phyloP scores from a whole-genome alignment of 1,284 basidiomycete genomes.

The Ustilago loliicola region DNA sequence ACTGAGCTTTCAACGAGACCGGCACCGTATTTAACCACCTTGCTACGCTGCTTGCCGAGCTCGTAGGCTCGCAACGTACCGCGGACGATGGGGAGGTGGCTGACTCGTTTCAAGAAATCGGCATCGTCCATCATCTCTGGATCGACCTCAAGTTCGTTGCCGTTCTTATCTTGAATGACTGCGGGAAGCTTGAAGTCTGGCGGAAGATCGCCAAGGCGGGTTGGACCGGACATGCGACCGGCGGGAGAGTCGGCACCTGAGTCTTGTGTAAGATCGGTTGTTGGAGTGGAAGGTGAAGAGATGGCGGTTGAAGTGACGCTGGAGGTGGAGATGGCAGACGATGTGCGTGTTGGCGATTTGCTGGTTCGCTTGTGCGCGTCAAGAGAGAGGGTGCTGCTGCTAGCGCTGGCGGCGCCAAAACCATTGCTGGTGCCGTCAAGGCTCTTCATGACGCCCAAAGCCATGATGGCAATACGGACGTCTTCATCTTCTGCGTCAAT shows the following conservation, averaged over 20 bases:
- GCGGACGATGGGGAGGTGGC: conserved; percentile 75
- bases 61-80: conserved; percentile 81
- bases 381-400: conserved; percentile 27
- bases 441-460: conserved; percentile 60
- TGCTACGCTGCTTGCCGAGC: conserved; percentile 80
- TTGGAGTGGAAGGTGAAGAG: conserved; percentile 58
- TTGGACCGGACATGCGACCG: conserved; percentile 31
- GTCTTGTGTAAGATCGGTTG: conserved; percentile 54
- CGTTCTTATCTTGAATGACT: conserved; percentile 60
- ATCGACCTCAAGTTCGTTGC: conserved; percentile 60
- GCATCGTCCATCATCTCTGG: conserved; percentile 62
- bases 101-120: conserved; percentile 59
- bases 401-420: conserved; percentile 18
- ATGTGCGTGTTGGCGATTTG: conserved; percentile 38
- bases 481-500: conserved; percentile 61
- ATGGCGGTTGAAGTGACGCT: conserved; percentile 58
- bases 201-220: conserved; percentile 56
- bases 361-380: conserved; percentile 29
- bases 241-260: conserved; percentile 48
- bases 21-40: conserved; percentile 88
- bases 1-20: conserved; percentile 88
- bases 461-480: conserved; percentile 64
- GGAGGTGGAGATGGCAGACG: conserved; percentile 56
- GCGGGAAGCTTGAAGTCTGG: conserved; percentile 63
- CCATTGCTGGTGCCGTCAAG: conserved; percentile 47